These are phyloP conservation scores for Suillus brevipes DNA, from an alignment of 768 basidiomycete genomes.

Conservation along the genomic window DNA sequence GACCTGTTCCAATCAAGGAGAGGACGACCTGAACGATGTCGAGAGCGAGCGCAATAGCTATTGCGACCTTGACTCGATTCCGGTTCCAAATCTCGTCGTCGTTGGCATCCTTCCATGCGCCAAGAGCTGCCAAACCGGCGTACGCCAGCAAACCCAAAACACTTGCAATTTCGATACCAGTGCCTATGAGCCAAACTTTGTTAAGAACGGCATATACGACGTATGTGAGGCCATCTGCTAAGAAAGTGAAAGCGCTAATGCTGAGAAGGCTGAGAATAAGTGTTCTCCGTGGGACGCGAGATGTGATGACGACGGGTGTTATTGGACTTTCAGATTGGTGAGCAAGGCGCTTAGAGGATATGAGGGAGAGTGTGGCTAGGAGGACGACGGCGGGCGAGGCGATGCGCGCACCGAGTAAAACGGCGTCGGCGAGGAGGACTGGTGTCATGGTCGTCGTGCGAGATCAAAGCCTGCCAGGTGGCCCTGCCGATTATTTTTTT, in stretches of 20 bases:
- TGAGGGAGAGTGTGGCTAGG: constrained; percentile 59
- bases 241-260: constrained; percentile 67
- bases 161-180: constrained; percentile 68
- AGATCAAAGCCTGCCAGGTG: background rate
- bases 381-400: constrained; percentile 69
- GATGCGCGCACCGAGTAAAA: constrained; percentile 60
- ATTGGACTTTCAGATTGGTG: constrained; percentile 56
- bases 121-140: constrained; percentile 69
- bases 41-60: constrained; percentile 53
- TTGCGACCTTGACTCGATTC: constrained; percentile 54
- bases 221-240: constrained; percentile 76
- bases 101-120: constrained; percentile 76
- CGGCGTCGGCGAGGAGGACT: constrained; percentile 19
- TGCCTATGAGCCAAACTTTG: constrained; percentile 61
- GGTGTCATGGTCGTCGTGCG: background rate
- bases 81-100: constrained; percentile 69
- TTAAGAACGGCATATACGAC: constrained; percentile 63
- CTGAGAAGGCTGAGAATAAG: constrained; percentile 73
- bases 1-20: constrained; percentile 36
- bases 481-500: background rate
- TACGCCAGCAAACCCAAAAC: constrained; percentile 70
- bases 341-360: constrained; percentile 49
- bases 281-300: constrained; percentile 70
- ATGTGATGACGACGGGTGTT: constrained; percentile 74
- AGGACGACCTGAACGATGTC: constrained; percentile 61